Evolutionary conservation across 1,139 yeast species (phyloP), one percentile per base, ranked within the genome.

Genomic region (Saccharomyces hybrid): DNA sequence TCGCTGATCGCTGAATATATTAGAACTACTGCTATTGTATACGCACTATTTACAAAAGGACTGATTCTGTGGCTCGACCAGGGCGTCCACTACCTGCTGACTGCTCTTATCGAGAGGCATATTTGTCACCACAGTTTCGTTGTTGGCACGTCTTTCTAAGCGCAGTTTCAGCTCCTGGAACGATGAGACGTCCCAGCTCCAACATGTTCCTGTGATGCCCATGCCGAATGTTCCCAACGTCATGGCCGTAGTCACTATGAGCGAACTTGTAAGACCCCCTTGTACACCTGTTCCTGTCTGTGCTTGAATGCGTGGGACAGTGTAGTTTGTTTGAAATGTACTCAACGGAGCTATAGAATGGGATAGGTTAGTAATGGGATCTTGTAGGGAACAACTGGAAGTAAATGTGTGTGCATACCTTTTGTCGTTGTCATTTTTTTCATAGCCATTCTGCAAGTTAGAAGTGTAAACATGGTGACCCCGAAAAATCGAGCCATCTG

Each of bases 401-500:
- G 12, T 38, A 9, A 19, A 9, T 19, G 24, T 19, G 9, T 16
- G 19, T 7, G 71, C 78, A 64, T 75, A 72, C 84, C 89, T 69
- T 86, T 84, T 62, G 96, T 78, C 21, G 85, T 74, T 32, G 84
- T 75, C 2, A 93, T 83, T 19, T 95, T 85, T 64, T 86, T 78
- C 70, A 85, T 82, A 16, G 95, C 91, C 50, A 86, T 71, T 61
- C 95, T 75, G 29, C 93, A 82, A 7, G 91, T 82, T 53, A 84
- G 73, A 52, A 90, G 78, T 0, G 97, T 84, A 27, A 83, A 73
- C 2, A 86, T 79, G 0, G 96, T 86, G 12, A 90, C 81, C 2
- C 86, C 84, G 61, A 86, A 78, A 68, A 89, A 89, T 28, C 81
- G 71, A 47, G 83, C 71, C 86, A 87, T 85, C 71, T 89, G 96